Percentiles rank a stretch among this genome's conserved stretches.
These are phyloP conservation scores for Kondoa malvinella DNA, from an alignment of 768 basidiomycete species.

Conservation along the genomic window DNA sequence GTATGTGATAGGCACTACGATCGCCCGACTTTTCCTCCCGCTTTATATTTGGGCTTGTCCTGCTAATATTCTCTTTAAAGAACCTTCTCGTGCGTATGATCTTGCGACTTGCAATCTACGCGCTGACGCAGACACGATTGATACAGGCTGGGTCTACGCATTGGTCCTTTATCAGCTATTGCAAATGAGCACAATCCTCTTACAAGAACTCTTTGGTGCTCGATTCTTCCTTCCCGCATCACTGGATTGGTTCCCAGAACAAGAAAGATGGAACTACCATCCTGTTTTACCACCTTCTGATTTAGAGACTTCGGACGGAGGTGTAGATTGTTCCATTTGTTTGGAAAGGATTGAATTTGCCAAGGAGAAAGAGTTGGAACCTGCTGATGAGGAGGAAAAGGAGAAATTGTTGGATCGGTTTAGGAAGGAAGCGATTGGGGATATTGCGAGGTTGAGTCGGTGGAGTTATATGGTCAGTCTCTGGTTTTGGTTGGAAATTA, in stretches of 20 bases:
- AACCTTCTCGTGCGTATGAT: conserved; percentile 18
- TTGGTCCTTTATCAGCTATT: conserved; percentile 20
- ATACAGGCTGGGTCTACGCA: conserved; percentile 19
- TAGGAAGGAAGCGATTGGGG: neutral
- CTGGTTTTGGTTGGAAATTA: neutral
- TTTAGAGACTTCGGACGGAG: conserved; percentile 8
- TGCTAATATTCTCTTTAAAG: conserved; percentile 23
- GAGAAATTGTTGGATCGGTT: neutral
- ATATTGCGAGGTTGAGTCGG: conserved; percentile 6
- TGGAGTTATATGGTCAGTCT: neutral
- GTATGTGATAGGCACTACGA: conserved; percentile 24
- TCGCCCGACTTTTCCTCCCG: conserved; percentile 23
- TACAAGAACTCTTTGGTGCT: conserved; percentile 21
- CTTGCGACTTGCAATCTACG: neutral
- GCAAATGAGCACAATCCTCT: conserved; percentile 21
- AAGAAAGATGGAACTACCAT: conserved; percentile 24
- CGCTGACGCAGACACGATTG: neutral
- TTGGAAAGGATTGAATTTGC: conserved; percentile 21
- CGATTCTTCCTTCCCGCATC: conserved; percentile 23
- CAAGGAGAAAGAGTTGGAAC: neutral
- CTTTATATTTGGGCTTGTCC: conserved; percentile 25
- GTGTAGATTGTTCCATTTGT: conserved; percentile 25
- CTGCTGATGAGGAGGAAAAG: conserved; percentile 2
- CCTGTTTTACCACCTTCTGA: conserved; percentile 11
- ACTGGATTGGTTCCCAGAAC: conserved; percentile 2